Percentiles rank a stretch among this genome's conserved stretches.
phyloP scores from a whole-genome alignment of 2,329 filamentous ascomycete genomes.

The Pyrenochaeta sp. region DNA sequence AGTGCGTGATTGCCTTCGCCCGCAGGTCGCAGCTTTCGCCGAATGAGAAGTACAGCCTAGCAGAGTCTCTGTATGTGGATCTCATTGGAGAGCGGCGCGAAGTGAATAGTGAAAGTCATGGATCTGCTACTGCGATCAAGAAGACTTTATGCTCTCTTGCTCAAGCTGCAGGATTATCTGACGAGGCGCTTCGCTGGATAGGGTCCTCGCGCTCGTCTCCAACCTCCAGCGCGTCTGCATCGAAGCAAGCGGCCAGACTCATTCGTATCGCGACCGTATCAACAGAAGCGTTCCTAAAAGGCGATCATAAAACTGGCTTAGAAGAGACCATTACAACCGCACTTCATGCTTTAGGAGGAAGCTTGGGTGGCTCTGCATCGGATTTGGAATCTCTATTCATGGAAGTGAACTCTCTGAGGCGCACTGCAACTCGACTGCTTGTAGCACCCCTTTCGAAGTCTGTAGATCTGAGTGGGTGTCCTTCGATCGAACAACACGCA shows the following conservation, averaged over 20 bases:
- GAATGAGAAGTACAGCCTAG: slow-evolving; percentile 52
- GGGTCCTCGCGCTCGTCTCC: slow-evolving; percentile 21
- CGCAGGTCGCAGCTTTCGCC: slow-evolving; percentile 58
- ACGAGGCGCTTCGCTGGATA: slow-evolving; percentile 47
- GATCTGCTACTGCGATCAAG: slow-evolving; percentile 9
- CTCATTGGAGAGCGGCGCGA: slow-evolving; percentile 18
- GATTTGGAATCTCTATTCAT: slow-evolving; percentile 48
- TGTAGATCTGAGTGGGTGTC: background rate
- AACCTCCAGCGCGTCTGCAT: slow-evolving; percentile 26
- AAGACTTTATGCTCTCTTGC: slow-evolving; percentile 44
- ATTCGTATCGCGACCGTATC: slow-evolving; percentile 43
- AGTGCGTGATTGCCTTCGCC: slow-evolving; percentile 68
- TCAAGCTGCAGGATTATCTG: slow-evolving; percentile 41
- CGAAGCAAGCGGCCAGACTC: slow-evolving; percentile 32
- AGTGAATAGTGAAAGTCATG: background rate
- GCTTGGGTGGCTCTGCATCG: slow-evolving; percentile 39
- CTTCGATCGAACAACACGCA: slow-evolving; percentile 20
- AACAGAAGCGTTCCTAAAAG: slow-evolving; percentile 37
- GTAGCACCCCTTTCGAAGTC: slow-evolving; percentile 18
- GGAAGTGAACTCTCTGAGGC: slow-evolving; percentile 46
- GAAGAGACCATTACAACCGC: slow-evolving; percentile 30
- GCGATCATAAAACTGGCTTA: slow-evolving; percentile 20
- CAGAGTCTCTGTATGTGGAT: slow-evolving; percentile 36
- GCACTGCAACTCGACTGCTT: slow-evolving; percentile 39
- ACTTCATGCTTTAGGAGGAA: slow-evolving; percentile 37